Conservation (phyloP, 371 early-diverging fungal genomes). For the Pancytospora philotis region DNA sequence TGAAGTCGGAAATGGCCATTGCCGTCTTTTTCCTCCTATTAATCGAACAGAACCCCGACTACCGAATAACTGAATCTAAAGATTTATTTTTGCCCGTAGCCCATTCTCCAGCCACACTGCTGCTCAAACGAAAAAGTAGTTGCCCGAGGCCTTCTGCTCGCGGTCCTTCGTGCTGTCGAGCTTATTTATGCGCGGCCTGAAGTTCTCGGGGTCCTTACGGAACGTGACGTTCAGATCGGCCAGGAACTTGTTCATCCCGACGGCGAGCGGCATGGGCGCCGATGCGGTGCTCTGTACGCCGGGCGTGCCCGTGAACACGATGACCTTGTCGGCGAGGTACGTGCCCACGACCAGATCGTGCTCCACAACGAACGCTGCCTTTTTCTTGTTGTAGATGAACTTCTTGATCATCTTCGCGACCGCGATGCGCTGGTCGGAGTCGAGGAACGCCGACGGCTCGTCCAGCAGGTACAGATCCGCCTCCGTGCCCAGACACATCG, state of each 20-base stretch:
- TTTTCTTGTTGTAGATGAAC: conserved; percentile 87
- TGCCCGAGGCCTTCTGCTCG: conserved; percentile 84
- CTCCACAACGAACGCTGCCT: conserved; percentile 97
- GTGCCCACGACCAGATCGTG: conserved; percentile 99
- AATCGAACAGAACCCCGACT: too few relatives aligned
- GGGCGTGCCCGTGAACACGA: conserved; percentile 89
- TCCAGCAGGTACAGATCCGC: conserved; percentile 97
- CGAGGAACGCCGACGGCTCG: conserved; percentile 97
- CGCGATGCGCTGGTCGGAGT: conserved; percentile 97
- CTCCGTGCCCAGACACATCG: conserved; percentile 78
- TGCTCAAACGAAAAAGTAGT: conserved; percentile 86
- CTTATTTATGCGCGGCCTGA: conserved; percentile 96
- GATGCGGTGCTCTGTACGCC: conserved; percentile 68
- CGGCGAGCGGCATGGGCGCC: conserved; percentile 73
- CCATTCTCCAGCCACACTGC: too few relatives aligned
- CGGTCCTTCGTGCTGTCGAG: conserved; percentile 83
- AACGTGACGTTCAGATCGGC: conserved; percentile 86
- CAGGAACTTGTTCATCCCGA: conserved; percentile 96
- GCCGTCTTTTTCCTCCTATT: too few relatives aligned
- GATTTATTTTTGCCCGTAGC: too few relatives aligned
- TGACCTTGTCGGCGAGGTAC: conserved; percentile 95
- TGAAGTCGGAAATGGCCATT: too few relatives aligned
- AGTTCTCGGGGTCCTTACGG: conserved; percentile 94
- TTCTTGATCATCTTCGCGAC: conserved; percentile 95
- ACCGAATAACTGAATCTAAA: too few relatives aligned